These are phyloP conservation scores for Bipolaris zeicola DNA, from an alignment of 2,329 filamentous ascomycete species.

Conservation along the genomic window DNA sequence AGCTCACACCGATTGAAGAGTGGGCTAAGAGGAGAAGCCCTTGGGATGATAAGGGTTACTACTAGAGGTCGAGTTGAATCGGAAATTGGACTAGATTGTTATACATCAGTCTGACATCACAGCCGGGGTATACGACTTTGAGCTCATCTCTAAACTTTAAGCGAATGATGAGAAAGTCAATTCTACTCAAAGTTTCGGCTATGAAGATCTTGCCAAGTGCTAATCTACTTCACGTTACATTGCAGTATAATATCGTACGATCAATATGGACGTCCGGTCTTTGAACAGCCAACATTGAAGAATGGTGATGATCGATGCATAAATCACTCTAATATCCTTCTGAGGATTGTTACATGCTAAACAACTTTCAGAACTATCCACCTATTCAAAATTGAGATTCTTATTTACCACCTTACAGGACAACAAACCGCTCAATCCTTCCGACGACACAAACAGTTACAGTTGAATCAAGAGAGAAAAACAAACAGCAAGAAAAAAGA, in stretches of 20 bases:
- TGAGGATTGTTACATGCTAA: too few species aligned
- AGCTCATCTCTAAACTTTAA: too few species aligned
- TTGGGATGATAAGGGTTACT: constrained; percentile 27
- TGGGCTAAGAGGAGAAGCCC: constrained; percentile 41
- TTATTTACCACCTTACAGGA: background rate
- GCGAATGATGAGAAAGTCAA: too few species aligned
- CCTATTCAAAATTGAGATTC: background rate
- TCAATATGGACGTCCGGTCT: background rate
- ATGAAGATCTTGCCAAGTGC: too few species aligned
- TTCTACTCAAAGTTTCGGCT: too few species aligned
- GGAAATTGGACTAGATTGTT: background rate
- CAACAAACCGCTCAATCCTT: background rate
- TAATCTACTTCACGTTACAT: too few species aligned
- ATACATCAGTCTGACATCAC: background rate
- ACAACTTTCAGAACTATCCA: background rate
- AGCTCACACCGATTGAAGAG: constrained; percentile 45
- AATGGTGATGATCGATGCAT: background rate
- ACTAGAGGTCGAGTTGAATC: background rate
- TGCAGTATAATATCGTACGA: background rate
- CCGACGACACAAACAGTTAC: too few species aligned
- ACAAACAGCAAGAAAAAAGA: too few species aligned
- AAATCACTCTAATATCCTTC: background rate
- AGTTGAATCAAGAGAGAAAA: too few species aligned
- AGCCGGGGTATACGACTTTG: too few species aligned
- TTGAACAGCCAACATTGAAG: background rate